These are phyloP conservation scores for Amaranthus tricolor DNA, from an alignment of 179 eudicot genomes.

Conservation along the genomic window DNA sequence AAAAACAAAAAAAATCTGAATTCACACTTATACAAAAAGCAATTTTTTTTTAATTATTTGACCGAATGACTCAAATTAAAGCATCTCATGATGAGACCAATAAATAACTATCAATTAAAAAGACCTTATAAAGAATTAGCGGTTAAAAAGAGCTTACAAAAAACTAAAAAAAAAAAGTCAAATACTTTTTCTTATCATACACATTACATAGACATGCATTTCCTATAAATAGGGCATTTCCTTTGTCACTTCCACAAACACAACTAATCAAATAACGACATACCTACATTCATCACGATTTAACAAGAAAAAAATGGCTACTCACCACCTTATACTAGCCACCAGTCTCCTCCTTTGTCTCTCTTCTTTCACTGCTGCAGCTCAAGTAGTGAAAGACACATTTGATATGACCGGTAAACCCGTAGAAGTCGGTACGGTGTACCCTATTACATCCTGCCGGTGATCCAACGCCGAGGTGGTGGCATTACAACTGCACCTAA, in stretches of 20 bases:
- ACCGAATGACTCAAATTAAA: too few species aligned
- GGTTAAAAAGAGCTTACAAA: too few species aligned
- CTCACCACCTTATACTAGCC: neutral
- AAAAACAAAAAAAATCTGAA: too few species aligned
- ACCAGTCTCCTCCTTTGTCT: neutral
- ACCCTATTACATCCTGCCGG: slow-evolving; percentile 7
- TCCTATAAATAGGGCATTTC: neutral
- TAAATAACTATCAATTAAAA: too few species aligned
- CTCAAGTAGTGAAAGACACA: neutral
- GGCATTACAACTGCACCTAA: neutral
- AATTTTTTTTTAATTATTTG: too few species aligned
- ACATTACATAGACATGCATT: neutral
- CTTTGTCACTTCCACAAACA: neutral
- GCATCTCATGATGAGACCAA: too few species aligned
- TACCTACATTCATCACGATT: neutral
- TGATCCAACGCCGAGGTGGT: slow-evolving; percentile 6
- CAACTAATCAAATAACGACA: neutral
- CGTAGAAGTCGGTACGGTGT: neutral
- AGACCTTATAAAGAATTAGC: too few species aligned
- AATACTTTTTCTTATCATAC: too few species aligned
- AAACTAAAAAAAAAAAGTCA: neutral
- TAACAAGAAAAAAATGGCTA: neutral
- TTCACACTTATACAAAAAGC: too few species aligned
- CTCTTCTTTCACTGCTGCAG: neutral
- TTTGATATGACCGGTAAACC: neutral